phyloP scores from a whole-genome alignment of 148 eudicot species.

The Limonium bicolor region DNA sequence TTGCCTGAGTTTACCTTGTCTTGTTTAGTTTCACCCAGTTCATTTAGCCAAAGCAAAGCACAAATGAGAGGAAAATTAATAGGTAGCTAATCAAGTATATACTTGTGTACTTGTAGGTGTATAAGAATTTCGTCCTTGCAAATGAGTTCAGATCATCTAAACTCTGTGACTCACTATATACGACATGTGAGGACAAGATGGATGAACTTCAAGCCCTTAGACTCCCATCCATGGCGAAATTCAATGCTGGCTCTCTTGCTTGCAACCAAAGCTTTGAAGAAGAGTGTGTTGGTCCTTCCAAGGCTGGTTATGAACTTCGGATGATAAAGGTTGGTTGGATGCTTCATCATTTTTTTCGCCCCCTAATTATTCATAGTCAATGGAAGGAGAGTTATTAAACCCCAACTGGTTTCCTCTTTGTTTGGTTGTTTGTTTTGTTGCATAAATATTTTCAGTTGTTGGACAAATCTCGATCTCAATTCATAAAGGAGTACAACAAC shows the following conservation, averaged over 20 bases:
- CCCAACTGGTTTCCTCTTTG: no score
- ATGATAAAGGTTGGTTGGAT: conserved; percentile 86
- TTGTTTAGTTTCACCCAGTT: no score
- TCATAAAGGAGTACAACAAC: conserved; percentile 93
- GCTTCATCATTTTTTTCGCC: no score
- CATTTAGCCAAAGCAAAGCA: no score
- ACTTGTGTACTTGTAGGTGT: conserved; percentile 45
- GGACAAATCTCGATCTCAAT: conserved; percentile 66
- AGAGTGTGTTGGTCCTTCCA: conserved; percentile 89
- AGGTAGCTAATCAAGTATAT: no score
- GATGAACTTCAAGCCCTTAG: conserved; percentile 92
- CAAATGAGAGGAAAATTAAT: no score
- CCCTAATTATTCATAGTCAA: no score
- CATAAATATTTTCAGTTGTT: conserved; percentile 56
- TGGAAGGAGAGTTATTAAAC: no score
- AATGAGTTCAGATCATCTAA: conserved; percentile 82
- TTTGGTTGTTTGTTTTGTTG: neutral
- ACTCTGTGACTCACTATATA: conserved; percentile 71
- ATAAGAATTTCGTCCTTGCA: conserved; percentile 51
- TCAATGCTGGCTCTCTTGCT: conserved; percentile 73
- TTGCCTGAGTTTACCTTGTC: neutral
- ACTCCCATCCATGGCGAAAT: conserved; percentile 96
- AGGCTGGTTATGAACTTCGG: conserved; percentile 59
- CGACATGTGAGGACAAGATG: conserved; percentile 86
- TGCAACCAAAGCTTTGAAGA: conserved; percentile 80